Conservation (phyloP, 345 rosid species). For the Eutrema heterophyllum region DNA sequence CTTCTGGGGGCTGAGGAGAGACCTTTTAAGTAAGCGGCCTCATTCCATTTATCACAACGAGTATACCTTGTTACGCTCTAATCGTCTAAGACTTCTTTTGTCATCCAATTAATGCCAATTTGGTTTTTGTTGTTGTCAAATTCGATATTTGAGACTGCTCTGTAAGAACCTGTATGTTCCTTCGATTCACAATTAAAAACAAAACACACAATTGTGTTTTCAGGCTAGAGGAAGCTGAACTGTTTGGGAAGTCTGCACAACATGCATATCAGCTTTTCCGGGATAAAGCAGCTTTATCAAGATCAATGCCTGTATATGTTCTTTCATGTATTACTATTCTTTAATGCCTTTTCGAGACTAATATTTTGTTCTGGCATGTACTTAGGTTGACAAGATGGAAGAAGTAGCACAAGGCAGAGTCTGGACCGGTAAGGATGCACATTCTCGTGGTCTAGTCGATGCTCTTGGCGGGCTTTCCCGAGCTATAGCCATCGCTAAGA, state of each 20-base stretch:
- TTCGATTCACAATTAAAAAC: not conserved
- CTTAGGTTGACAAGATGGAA: constrained; percentile 83
- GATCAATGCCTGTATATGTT: constrained; percentile 74
- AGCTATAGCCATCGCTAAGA: constrained; percentile 86
- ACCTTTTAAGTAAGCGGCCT: constrained; percentile 60
- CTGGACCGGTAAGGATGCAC: constrained; percentile 92
- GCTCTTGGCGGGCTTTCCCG: constrained; percentile 81
- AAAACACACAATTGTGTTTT: constrained; percentile 8
- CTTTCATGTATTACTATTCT: not conserved
- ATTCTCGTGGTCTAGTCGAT: constrained; percentile 77
- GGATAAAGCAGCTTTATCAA: constrained; percentile 82
- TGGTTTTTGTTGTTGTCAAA: not conserved
- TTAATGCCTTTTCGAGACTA: not conserved
- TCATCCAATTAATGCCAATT: constrained; percentile 1
- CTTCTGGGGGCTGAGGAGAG: constrained; percentile 83
- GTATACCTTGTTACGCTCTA: not conserved
- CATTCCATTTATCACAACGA: not conserved
- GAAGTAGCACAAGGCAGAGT: constrained; percentile 98
- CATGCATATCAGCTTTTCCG: constrained; percentile 75
- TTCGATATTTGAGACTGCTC: constrained; percentile 4
- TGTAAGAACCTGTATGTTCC: not conserved
- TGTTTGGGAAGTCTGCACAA: constrained; percentile 79
- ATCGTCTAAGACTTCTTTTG: not conserved
- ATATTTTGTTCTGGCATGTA: not conserved
- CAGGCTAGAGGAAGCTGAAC: constrained; percentile 92